Conservation (phyloP, 768 basidiomycete genomes). For the Suillus luteus region DNA sequence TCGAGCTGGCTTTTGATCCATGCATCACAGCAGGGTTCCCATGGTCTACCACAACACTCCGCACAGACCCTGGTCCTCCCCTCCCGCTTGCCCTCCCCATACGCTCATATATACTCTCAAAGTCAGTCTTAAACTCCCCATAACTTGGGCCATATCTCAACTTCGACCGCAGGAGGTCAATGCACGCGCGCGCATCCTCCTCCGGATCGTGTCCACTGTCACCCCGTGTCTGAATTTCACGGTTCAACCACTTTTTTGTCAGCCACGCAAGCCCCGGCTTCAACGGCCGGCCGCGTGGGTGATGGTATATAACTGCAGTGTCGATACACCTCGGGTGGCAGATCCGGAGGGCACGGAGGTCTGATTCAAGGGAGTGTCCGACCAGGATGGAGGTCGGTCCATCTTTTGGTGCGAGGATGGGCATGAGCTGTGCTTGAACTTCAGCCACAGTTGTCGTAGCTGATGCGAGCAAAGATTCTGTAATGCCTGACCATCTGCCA, state of each 20-base stretch:
- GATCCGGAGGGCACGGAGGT: slow-evolving; percentile 85
- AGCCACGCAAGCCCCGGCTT: slow-evolving; percentile 98
- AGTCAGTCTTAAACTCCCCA: slow-evolving; percentile 84
- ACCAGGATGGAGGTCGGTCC: slow-evolving; percentile 75
- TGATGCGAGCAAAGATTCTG: slow-evolving; percentile 61
- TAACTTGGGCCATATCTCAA: slow-evolving; percentile 74
- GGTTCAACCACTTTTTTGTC: slow-evolving; percentile 88
- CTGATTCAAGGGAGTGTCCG: slow-evolving; percentile 95
- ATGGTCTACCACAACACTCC: slow-evolving; percentile 78
- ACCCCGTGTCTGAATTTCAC: slow-evolving; percentile 85
- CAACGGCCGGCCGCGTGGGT: slow-evolving; percentile 89
- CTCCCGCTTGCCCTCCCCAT: slow-evolving; percentile 57
- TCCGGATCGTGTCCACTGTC: slow-evolving; percentile 92
- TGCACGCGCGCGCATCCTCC: slow-evolving; percentile 89
- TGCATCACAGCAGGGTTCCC: slow-evolving; percentile 86
- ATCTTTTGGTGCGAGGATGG: slow-evolving; percentile 54
- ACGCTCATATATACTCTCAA: slow-evolving; percentile 87
- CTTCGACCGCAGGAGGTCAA: slow-evolving; percentile 84
- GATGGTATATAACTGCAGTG: slow-evolving; percentile 87
- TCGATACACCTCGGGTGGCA: slow-evolving; percentile 89
- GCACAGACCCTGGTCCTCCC: slow-evolving; percentile 45
- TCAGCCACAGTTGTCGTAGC: slow-evolving; percentile 80
- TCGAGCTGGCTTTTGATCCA: slow-evolving; percentile 78
- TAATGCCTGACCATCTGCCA: slow-evolving; percentile 90
- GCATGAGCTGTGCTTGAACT: slow-evolving; percentile 72